Evolutionary conservation across 225 moss, liverwort and hornwort species (phyloP).

Genomic region (Polytrichum commune): DNA sequence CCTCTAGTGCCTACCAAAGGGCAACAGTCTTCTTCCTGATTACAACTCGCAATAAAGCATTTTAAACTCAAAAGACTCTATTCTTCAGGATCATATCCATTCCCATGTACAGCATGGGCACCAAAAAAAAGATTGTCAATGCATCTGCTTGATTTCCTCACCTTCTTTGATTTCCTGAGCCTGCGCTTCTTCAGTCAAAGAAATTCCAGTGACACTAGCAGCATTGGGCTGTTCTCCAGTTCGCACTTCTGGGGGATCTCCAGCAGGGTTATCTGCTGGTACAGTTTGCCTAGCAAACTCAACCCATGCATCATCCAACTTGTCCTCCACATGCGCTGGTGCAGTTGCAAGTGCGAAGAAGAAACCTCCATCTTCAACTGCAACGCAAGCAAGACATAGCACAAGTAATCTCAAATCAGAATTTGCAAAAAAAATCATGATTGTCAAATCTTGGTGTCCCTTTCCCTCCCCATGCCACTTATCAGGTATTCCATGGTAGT

Average conservation of each 20-base stretch:
- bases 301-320: slow-evolving; percentile 84
- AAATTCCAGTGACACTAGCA: slow-evolving; percentile 43
- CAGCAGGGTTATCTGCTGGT: slow-evolving; percentile 54
- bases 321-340: slow-evolving; percentile 98
- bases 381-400: slow-evolving; percentile 3
- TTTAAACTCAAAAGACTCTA: too few relatives aligned
- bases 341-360: slow-evolving; percentile 98
- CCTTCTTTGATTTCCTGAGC: slow-evolving; percentile 48
- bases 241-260: slow-evolving; percentile 57
- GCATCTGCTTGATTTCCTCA: slow-evolving; percentile 4
- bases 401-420: neutral
- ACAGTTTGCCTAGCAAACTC: slow-evolving; percentile 56
- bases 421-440: too few relatives aligned
- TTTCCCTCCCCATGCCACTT: too few relatives aligned
- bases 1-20: too few relatives aligned
- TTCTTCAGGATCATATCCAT: neutral
- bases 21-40: too few relatives aligned
- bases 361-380: slow-evolving; percentile 98
- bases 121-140: neutral
- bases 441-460: too few relatives aligned
- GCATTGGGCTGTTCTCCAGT: slow-evolving; percentile 50
- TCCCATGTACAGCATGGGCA: neutral
- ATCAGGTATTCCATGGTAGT: too few relatives aligned
- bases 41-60: too few relatives aligned
- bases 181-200: slow-evolving; percentile 59